Percentiles rank a stretch among this genome's conserved stretches.
Evolutionary conservation across 352 stramenopile species (phyloP).

Genomic region (Phytophthora palmivora): DNA sequence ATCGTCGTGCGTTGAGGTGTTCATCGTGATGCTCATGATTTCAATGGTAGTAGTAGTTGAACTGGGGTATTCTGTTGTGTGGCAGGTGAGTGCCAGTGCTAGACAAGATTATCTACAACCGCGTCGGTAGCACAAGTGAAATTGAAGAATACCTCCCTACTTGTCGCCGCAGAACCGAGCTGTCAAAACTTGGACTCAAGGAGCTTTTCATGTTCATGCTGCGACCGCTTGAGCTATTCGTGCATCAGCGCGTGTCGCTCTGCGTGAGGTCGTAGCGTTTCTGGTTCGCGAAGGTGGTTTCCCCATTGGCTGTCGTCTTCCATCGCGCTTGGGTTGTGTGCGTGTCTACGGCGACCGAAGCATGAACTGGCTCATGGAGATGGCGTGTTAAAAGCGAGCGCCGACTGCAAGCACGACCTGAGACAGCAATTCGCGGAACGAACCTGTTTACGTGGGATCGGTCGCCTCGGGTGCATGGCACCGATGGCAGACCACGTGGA

Average conservation of each 20-base stretch:
- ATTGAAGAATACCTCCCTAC: conserved; percentile 12
- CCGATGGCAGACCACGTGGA: no score
- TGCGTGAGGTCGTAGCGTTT: conserved; percentile 15
- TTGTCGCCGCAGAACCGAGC: no score
- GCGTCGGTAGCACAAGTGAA: conserved; percentile 1
- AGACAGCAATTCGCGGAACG: not conserved
- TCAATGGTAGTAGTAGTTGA: no score
- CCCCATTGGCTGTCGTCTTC: conserved; percentile 16
- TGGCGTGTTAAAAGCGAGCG: conserved; percentile 28
- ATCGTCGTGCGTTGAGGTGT: conserved; percentile 13
- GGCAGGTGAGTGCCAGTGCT: no score
- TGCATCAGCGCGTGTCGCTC: conserved; percentile 6
- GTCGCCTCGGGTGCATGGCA: no score
- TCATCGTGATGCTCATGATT: conserved; percentile 17
- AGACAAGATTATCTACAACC: no score
- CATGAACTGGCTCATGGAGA: conserved; percentile 1
- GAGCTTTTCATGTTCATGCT: conserved; percentile 1
- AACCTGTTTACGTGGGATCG: no score
- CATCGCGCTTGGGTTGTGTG: conserved; percentile 6
- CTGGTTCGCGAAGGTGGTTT: conserved; percentile 7
- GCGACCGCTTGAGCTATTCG: conserved; percentile 19
- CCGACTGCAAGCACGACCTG: not conserved
- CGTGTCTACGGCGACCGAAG: conserved; percentile 21
- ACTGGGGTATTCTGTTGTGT: no score
- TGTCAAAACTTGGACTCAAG: conserved; percentile 15